phyloP scores from a whole-genome alignment of 108 stramenopile genomes.

The Nitzschia palea region DNA sequence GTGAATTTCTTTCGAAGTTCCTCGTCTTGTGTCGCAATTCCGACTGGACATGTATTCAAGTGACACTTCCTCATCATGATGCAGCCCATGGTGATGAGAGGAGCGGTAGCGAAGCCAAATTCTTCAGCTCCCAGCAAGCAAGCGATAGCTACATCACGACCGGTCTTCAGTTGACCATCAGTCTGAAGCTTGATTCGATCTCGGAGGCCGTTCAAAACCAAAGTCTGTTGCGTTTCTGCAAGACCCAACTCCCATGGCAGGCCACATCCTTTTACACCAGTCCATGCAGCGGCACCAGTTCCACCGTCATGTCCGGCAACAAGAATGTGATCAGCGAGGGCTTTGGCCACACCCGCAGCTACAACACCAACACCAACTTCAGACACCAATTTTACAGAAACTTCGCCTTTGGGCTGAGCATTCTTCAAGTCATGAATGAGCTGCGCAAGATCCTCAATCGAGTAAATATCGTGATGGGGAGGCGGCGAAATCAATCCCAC shows the following conservation, averaged over 20 bases:
- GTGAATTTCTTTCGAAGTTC: constrained; percentile 93
- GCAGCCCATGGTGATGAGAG: constrained; percentile 93
- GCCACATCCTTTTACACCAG: constrained; percentile 91
- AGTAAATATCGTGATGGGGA: constrained; percentile 97
- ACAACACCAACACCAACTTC: constrained; percentile 98
- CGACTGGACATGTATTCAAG: constrained; percentile 96
- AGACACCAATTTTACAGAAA: constrained; percentile 97
- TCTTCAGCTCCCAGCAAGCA: constrained; percentile 93
- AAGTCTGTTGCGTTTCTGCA: constrained; percentile 94
- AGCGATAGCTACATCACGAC: constrained; percentile 93
- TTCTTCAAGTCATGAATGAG: constrained; percentile 97
- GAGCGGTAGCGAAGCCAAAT: constrained; percentile 93
- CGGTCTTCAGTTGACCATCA: constrained; percentile 94
- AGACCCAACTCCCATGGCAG: constrained; percentile 96
- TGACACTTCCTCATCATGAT: constrained; percentile 98
- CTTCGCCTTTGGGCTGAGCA: constrained; percentile 91
- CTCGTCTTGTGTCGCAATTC: constrained; percentile 97
- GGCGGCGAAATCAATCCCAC: constrained; percentile 96
- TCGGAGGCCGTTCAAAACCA: constrained; percentile 90
- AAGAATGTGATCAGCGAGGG: constrained; percentile 92
- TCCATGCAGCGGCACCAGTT: constrained; percentile 95
- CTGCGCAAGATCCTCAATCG: constrained; percentile 96
- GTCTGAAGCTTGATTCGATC: constrained; percentile 91
- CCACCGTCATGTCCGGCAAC: constrained; percentile 95
- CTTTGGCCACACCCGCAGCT: constrained; percentile 96